These are phyloP conservation scores for Helotiales sp. DNA, from an alignment of 2,329 filamentous ascomycete genomes.

Conservation along the genomic window DNA sequence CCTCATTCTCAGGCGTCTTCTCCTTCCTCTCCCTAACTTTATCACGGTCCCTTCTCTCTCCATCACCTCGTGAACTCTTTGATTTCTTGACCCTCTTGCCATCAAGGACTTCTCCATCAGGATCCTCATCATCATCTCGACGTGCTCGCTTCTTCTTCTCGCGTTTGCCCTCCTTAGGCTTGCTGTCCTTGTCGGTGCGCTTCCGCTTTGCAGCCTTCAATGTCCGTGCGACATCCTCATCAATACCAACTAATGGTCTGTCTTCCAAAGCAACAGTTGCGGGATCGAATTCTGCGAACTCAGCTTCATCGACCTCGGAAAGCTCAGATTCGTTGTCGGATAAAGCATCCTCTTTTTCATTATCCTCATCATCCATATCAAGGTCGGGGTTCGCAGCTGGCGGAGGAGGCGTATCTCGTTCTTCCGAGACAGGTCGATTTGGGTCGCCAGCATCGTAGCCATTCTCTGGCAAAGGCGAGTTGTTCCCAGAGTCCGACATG, in stretches of 20 bases:
- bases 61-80: slow-evolving; percentile 43
- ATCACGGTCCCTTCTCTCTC: slow-evolving; percentile 33
- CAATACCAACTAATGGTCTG: slow-evolving; percentile 60
- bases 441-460: slow-evolving; percentile 21
- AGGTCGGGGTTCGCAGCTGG: slow-evolving; percentile 29
- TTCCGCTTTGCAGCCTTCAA: slow-evolving; percentile 67
- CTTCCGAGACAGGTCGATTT: slow-evolving; percentile 23
- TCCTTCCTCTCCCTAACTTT: slow-evolving; percentile 43
- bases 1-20: slow-evolving; percentile 69
- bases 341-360: slow-evolving; percentile 33
- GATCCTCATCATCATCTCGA: slow-evolving; percentile 45
- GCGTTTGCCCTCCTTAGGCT: slow-evolving; percentile 64
- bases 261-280: slow-evolving; percentile 63
- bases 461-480: slow-evolving; percentile 26
- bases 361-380: slow-evolving; percentile 33
- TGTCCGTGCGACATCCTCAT: slow-evolving; percentile 63
- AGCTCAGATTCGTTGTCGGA: slow-evolving; percentile 53
- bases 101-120: slow-evolving; percentile 52
- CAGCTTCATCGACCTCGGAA: slow-evolving; percentile 68
- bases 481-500: slow-evolving; percentile 32
- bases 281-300: slow-evolving; percentile 70
- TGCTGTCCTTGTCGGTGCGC: slow-evolving; percentile 64
- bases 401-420: slow-evolving; percentile 23
- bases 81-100: slow-evolving; percentile 49
- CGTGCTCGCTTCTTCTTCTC: slow-evolving; percentile 69